Base-by-base conservation (phyloP, 305 asterid genomes). In the Plantago lanceolata region DNA sequence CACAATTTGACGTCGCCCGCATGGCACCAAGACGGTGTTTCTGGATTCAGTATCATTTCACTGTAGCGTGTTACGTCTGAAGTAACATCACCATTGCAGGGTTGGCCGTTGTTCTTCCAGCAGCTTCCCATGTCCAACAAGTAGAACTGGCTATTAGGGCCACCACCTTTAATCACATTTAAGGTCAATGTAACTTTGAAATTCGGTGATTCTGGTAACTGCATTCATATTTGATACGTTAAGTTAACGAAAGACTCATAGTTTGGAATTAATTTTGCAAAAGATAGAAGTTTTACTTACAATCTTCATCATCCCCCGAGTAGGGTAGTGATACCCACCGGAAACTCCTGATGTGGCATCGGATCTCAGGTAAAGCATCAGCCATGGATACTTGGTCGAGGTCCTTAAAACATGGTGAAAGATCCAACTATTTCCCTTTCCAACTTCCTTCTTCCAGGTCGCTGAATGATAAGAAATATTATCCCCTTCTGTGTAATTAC, bases 361-460 rank as follows among this genome's bases (percentile, higher is more conserved):
- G 58, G 95, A 78, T 68, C 96, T 76, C 4, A 87, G 66, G 64
- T 87, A 87, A 64, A 87, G 96, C 96, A 87, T 87, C 69, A 87
- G 69, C 93, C 96, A 85, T 5, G 96, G 93, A 55, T 87, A 85
- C 76, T 83, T 85, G 21, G 49, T 31, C 3, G 93, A 87, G n/a
- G 90, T 83, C 67, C 77, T 83, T 53, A 87, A 48, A n/a, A 85
- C 70, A 74, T 87, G 85, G 62, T 78, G 95, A 66, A 87, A 84
- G 64, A 66, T 61, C 95, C 92, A 84, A 56, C 92, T n/a, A n/a
- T n/a, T 81, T 49, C 92, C 92, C 68, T 78, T 73, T 35, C 92
- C 88, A 48, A 87, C 64, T 73, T 85, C 78, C 72, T 87, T 87
- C 74, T 78, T 77, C 95, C 95, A 87, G 24, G 79, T 78, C 4